A percentile compares a stretch with the other conserved stretches of the same genome.
Conservation (phyloP, 257 asterid genomes). For the Capsicum baccatum region DNA sequence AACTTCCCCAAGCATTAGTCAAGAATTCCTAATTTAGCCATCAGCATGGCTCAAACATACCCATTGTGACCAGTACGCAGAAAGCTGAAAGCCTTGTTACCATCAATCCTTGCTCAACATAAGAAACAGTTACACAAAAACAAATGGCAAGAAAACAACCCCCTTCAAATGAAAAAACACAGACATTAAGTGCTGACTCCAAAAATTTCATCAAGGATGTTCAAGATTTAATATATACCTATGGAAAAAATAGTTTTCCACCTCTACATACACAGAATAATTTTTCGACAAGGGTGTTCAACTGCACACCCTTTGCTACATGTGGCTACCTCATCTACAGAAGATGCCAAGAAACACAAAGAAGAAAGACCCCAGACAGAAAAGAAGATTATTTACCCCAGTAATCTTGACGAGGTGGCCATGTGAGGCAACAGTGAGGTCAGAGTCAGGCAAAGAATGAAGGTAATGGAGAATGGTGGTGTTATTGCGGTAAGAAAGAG, state of each 20-base stretch:
- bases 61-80: background rate
- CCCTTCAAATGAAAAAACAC: background rate
- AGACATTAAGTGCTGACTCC: too few relatives aligned
- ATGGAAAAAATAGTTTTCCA: too few relatives aligned
- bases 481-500: constrained; percentile 31
- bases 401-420: constrained; percentile 55
- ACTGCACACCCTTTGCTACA: too few relatives aligned
- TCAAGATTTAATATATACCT: too few relatives aligned
- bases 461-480: constrained; percentile 39
- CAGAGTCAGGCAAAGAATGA: constrained; percentile 46
- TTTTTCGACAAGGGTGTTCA: too few relatives aligned
- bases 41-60: background rate
- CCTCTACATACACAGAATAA: too few relatives aligned
- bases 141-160: background rate
- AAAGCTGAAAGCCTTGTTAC: background rate
- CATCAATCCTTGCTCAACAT: background rate
- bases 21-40: constrained; percentile 2
- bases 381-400: constrained; percentile 38
- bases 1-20: background rate
- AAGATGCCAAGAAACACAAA: background rate
- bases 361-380: background rate
- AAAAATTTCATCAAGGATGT: too few relatives aligned
- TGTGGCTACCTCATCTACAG: background rate
- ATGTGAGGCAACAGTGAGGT: constrained; percentile 42
- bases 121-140: background rate